These are phyloP conservation scores for Pterocarpus macrocarpus DNA, from an alignment of 306 rosid genomes.

Conservation along the genomic window DNA sequence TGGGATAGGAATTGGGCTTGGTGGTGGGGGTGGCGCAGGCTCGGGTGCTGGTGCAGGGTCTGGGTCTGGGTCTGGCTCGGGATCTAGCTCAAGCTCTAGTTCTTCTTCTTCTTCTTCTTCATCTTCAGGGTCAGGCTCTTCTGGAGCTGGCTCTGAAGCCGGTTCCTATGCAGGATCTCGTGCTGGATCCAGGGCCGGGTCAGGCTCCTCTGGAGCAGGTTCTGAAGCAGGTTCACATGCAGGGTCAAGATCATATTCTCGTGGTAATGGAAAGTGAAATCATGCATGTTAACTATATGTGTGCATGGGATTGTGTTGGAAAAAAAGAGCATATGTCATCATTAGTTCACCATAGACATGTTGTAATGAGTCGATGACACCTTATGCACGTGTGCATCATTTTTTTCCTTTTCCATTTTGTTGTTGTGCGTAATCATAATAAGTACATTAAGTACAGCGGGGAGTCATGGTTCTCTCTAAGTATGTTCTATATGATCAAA, in stretches of 20 bases:
- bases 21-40: constrained; percentile 63
- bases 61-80: constrained; percentile 51
- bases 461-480: constrained; percentile 2
- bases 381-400: background rate
- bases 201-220: constrained; percentile 52
- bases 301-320: background rate
- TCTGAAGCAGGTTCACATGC: constrained; percentile 57
- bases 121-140: constrained; percentile 57
- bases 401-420: background rate
- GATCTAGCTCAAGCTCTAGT: constrained; percentile 45
- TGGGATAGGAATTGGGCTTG: constrained; percentile 62
- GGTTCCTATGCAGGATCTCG: constrained; percentile 54
- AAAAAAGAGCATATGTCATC: background rate
- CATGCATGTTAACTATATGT: background rate
- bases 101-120: constrained; percentile 63
- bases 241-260: constrained; percentile 45
- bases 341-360: background rate
- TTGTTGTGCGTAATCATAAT: background rate
- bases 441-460: background rate
- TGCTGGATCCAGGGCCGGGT: constrained; percentile 52
- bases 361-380: background rate
- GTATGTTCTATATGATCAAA: background rate
- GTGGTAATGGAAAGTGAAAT: constrained; percentile 37
- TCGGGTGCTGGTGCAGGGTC: constrained; percentile 56
- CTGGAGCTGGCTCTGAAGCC: constrained; percentile 49